Base-by-base conservation (phyloP, 2,329 filamentous ascomycete genomes). In the Calonectria crousiana region DNA sequence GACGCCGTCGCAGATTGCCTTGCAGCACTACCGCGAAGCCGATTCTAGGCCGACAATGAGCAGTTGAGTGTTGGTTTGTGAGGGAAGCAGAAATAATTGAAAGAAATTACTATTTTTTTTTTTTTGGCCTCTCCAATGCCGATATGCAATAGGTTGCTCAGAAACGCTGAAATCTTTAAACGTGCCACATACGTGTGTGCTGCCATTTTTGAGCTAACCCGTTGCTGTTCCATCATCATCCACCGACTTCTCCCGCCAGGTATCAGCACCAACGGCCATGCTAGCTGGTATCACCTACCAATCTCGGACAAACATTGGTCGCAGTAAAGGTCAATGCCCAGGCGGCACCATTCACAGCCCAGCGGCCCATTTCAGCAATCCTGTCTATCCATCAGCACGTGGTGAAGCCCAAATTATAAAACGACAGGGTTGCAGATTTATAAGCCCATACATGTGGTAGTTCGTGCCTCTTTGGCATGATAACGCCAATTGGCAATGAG, bases 181-280 rank as follows among this genome's bases (percentile, higher is more conserved):
- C 36, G 9, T n/a, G n/a, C 34, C 34, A 28, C 13, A 26, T 26
- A 14, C 56, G 23, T 28, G 23, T 30, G 30, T 41, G 23, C 34
- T 18, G 23, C 52, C 28, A n/a, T 68, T 44, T 47, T 49, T 49
- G 60, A 49, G n/a, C 41, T 53, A 36, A 38, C 14, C 26, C 26
- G 23, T 41, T 51, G 34, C 68, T 64, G 26, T 74, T 74, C 72
- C 69, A 74, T 68, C 14, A 23, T 11, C 20, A 32, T 81, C 79
- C 75, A 81, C 62, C 67, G 56, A 66, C 67, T 81, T 81, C 79
- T 79, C 47, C 77, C 58, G 74, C 76, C 74, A 81, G 72, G 75
- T 78, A 68, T 69, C 69, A 47, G 51, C 23, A 51, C 30, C 47
- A 36, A 58, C 23, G 18, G 16, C 36, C 10, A 60, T 36, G 41